Percentiles rank a stretch among this genome's conserved stretches.
These are phyloP conservation scores for Chaetomiaceae sp. DNA, from an alignment of 2,329 filamentous ascomycete genomes.

Conservation along the genomic window DNA sequence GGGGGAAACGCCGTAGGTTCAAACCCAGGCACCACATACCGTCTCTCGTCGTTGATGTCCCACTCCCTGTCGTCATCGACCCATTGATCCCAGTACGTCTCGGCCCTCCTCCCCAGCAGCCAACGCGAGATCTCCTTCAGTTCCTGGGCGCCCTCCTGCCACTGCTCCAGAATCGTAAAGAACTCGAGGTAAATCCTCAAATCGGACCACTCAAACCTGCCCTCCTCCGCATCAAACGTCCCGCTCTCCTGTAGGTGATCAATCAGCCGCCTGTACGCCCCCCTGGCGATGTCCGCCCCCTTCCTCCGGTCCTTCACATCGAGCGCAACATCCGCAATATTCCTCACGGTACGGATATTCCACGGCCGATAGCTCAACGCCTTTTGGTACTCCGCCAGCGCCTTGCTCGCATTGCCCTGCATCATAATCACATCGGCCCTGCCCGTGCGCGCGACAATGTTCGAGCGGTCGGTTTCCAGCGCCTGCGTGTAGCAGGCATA, in stretches of 20 bases:
- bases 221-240: constrained; percentile 33
- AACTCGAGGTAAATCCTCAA: constrained; percentile 82
- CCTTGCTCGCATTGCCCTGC: constrained; percentile 49
- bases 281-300: constrained; percentile 40
- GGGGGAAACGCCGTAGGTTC: constrained; percentile 47
- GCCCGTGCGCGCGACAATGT: constrained; percentile 54
- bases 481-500: constrained; percentile 57
- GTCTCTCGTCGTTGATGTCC: constrained; percentile 69
- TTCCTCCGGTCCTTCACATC: constrained; percentile 46
- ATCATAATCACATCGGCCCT: constrained; percentile 56
- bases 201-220: constrained; percentile 67
- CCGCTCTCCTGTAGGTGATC: constrained; percentile 37
- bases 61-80: constrained; percentile 81
- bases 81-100: constrained; percentile 71
- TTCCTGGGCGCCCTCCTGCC: constrained; percentile 61
- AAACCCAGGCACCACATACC: constrained; percentile 59
- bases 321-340: constrained; percentile 54
- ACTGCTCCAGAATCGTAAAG: constrained; percentile 60
- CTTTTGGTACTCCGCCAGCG: constrained; percentile 53
- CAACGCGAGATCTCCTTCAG: constrained; percentile 73
- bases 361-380: constrained; percentile 49
- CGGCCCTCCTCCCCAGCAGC: constrained; percentile 70
- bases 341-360: constrained; percentile 52
- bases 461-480: constrained; percentile 52
- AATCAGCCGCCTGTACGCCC: constrained; percentile 47